These are phyloP conservation scores for Aspergillus caelatus DNA, from an alignment of 2,329 filamentous ascomycete genomes.

Conservation along the genomic window DNA sequence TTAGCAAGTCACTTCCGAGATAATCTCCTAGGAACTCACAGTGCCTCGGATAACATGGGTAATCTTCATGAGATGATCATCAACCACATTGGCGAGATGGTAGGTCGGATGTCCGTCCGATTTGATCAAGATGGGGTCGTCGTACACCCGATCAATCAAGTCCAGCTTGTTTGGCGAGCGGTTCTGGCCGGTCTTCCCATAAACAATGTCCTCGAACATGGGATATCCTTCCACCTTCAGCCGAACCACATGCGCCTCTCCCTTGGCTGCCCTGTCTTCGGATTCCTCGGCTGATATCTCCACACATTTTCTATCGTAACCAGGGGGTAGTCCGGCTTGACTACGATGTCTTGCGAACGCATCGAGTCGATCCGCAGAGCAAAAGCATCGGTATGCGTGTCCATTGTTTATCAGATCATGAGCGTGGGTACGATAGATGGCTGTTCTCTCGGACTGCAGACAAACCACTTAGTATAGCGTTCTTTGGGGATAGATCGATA, in stretches of 20 bases:
- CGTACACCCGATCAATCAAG: slow-evolving; percentile 57
- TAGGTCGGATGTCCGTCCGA: slow-evolving; percentile 93
- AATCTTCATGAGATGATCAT: slow-evolving; percentile 93
- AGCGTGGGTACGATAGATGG: slow-evolving; percentile 72
- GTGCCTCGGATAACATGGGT: slow-evolving; percentile 92
- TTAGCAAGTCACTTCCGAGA: slow-evolving; percentile 47
- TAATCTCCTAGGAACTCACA: slow-evolving; percentile 47
- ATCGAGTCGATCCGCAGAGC: slow-evolving; percentile 71
- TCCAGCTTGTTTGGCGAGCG: slow-evolving; percentile 52
- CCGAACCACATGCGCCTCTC: slow-evolving; percentile 75
- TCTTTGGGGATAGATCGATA: not conserved
- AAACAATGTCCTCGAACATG: slow-evolving; percentile 75
- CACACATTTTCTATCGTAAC: slow-evolving; percentile 75
- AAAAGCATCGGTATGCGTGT: slow-evolving; percentile 92
- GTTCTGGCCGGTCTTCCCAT: slow-evolving; percentile 62
- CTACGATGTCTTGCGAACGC: slow-evolving; percentile 66
- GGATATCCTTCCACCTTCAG: slow-evolving; percentile 70
- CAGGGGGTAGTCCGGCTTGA: slow-evolving; percentile 58
- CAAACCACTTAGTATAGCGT: not conserved
- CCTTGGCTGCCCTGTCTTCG: slow-evolving; percentile 66
- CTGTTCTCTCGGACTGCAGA: slow-evolving; percentile 73
- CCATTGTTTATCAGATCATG: slow-evolving; percentile 68
- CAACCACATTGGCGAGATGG: slow-evolving; percentile 94
- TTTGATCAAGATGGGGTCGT: slow-evolving; percentile 90
- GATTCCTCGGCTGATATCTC: slow-evolving; percentile 69